Percentiles rank a stretch among this genome's conserved stretches.
Conservation (phyloP, 768 basidiomycete species). For the Russula foetens region DNA sequence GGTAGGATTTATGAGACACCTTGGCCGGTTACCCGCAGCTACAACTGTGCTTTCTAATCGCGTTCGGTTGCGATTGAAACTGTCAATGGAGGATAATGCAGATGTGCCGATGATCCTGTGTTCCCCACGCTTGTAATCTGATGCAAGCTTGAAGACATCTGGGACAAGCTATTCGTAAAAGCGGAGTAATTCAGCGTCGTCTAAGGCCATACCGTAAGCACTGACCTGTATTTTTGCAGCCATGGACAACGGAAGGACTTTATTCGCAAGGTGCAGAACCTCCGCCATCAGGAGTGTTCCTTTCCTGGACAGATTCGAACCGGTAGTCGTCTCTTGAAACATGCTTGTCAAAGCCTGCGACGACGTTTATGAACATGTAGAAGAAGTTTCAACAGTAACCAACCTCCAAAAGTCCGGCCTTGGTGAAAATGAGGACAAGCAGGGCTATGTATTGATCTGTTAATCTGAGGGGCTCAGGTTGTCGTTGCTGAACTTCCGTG, state of each 20-base stretch:
- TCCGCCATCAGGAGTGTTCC: slow-evolving; percentile 90
- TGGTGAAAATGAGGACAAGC: slow-evolving; percentile 72
- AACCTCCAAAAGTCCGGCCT: slow-evolving; percentile 86
- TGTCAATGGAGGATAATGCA: slow-evolving; percentile 82
- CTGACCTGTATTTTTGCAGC: slow-evolving; percentile 81
- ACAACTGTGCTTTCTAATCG: slow-evolving; percentile 42
- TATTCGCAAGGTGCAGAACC: slow-evolving; percentile 79
- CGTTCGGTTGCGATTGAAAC: slow-evolving; percentile 82
- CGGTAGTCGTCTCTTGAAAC: slow-evolving; percentile 71
- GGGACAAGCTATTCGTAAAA: slow-evolving; percentile 58
- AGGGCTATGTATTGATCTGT: slow-evolving; percentile 92
- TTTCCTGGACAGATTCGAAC: slow-evolving; percentile 73
- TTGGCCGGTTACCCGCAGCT: slow-evolving; percentile 50
- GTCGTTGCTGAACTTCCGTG: slow-evolving; percentile 29
- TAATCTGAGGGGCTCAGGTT: slow-evolving; percentile 60
- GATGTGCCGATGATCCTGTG: slow-evolving; percentile 78
- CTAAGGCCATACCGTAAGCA: neutral
- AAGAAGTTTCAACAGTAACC: slow-evolving; percentile 22
- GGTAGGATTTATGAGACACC: slow-evolving; percentile 28
- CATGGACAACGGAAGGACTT: slow-evolving; percentile 70
- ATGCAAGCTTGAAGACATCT: slow-evolving; percentile 75
- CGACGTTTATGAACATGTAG: neutral
- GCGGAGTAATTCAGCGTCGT: neutral
- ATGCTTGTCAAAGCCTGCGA: slow-evolving; percentile 74
- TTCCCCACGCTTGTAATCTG: slow-evolving; percentile 68